These are phyloP conservation scores for Sclerotinia nivalis DNA, from an alignment of 2,329 filamentous ascomycete genomes.

Conservation along the genomic window DNA sequence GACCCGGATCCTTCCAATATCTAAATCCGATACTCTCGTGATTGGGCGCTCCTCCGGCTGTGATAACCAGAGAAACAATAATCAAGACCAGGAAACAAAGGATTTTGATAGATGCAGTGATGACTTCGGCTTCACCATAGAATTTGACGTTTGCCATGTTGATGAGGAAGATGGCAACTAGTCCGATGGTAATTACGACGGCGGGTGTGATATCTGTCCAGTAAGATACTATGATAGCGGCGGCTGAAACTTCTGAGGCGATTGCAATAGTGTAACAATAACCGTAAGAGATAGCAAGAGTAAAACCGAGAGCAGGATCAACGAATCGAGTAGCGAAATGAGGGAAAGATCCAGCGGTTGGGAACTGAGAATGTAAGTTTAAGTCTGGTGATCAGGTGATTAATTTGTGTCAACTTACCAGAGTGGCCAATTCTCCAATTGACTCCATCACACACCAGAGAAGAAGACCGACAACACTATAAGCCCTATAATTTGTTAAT, in stretches of 20 bases:
- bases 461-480: conserved; percentile 44
- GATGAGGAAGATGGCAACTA: conserved; percentile 71
- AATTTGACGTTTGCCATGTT: conserved; percentile 86
- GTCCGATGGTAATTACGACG: conserved; percentile 83
- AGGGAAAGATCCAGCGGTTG: conserved; percentile 41
- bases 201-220: conserved; percentile 62
- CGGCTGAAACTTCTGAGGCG: conserved; percentile 82
- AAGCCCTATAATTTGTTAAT: conserved; percentile 38
- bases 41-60: conserved; percentile 62
- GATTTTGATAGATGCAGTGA: conserved; percentile 84
- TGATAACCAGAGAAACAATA: conserved; percentile 61
- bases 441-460: conserved; percentile 42
- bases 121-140: conserved; percentile 85
- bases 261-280: conserved; percentile 52
- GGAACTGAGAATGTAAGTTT: conserved; percentile 33
- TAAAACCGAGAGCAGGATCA: conserved; percentile 42
- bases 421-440: conserved; percentile 40
- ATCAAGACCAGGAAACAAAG: conserved; percentile 64
- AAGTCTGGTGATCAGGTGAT: neutral
- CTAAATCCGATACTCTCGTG: conserved; percentile 62
- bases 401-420: conserved; percentile 22
- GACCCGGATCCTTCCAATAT: conserved; percentile 69
- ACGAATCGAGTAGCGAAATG: conserved; percentile 42
- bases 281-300: conserved; percentile 40
- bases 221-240: conserved; percentile 77